phyloP scores from a whole-genome alignment of 768 basidiomycete species.

The Boletus sensibilis region DNA sequence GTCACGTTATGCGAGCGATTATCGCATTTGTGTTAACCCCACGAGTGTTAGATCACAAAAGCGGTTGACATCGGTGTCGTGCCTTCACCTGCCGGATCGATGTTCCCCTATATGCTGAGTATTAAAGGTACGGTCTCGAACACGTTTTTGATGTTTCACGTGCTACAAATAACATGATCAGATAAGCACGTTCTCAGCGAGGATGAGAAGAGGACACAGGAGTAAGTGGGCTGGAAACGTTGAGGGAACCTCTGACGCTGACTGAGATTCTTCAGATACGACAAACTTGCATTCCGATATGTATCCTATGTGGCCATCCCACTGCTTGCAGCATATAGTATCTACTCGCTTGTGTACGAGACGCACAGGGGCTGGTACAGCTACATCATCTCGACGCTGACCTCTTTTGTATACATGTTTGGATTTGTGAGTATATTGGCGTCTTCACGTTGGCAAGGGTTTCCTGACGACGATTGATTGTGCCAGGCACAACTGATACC shows the following conservation, averaged over 20 bases:
- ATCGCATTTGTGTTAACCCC: slow-evolving; percentile 15
- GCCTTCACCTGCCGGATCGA: slow-evolving; percentile 57
- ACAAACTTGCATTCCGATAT: slow-evolving; percentile 91
- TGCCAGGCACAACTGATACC: slow-evolving; percentile 79
- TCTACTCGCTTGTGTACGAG: slow-evolving; percentile 79
- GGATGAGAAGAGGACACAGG: slow-evolving; percentile 97
- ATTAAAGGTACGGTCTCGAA: slow-evolving; percentile 63
- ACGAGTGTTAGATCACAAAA: slow-evolving; percentile 68
- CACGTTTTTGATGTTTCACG: slow-evolving; percentile 12
- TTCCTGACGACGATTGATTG: slow-evolving; percentile 16
- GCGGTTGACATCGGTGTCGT: slow-evolving; percentile 84
- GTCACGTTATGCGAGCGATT: slow-evolving; percentile 17
- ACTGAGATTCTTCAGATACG: slow-evolving; percentile 54
- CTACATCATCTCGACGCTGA: slow-evolving; percentile 89
- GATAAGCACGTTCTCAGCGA: slow-evolving; percentile 97
- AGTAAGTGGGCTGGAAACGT: slow-evolving; percentile 50
- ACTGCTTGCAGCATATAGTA: slow-evolving; percentile 68
- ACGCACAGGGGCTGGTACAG: slow-evolving; percentile 95
- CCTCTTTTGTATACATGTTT: slow-evolving; percentile 94
- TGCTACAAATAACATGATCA: slow-evolving; percentile 20
- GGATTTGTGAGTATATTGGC: slow-evolving; percentile 76
- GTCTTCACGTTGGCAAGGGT: neutral
- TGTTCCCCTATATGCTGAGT: slow-evolving; percentile 74
- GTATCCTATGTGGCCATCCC: slow-evolving; percentile 91
- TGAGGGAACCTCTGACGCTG: slow-evolving; percentile 24